Evolutionary conservation across 768 basidiomycete genomes (phyloP).

Genomic region (Tricholoma furcatifolium): DNA sequence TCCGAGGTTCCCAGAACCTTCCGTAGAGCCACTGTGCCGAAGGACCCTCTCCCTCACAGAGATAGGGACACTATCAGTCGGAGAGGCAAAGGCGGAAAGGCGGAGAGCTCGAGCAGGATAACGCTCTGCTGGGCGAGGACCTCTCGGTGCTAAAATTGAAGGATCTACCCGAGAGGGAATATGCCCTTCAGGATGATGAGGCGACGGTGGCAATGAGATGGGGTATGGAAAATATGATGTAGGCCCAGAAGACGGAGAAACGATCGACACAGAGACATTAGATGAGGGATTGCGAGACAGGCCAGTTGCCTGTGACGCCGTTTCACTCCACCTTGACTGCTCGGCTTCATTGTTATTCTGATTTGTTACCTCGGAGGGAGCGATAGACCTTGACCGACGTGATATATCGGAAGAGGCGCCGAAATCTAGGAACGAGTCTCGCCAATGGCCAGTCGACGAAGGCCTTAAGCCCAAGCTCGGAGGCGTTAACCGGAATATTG

Average conservation of each 20-base stretch:
- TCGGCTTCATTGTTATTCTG: constrained; percentile 6
- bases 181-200: constrained; percentile 29
- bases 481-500: constrained; percentile 28
- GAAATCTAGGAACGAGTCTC: constrained; percentile 40
- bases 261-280: constrained; percentile 8
- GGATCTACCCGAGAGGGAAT: constrained; percentile 9
- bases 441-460: constrained; percentile 9
- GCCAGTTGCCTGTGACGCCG: constrained; percentile 6
- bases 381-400: constrained; percentile 16
- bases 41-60: constrained; percentile 56
- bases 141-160: constrained; percentile 43
- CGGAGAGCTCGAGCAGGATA: constrained; percentile 33
- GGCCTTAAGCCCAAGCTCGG: constrained; percentile 9
- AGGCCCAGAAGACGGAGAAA: constrained; percentile 17
- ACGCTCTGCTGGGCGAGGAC: constrained; percentile 38
- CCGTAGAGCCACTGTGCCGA: constrained; percentile 40
- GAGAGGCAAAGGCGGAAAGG: constrained; percentile 39
- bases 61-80: constrained; percentile 55
- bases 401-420: constrained; percentile 30
- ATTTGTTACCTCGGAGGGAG: constrained; percentile 11
- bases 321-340: constrained; percentile 42
- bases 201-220: constrained; percentile 43
- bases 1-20: constrained; percentile 10
- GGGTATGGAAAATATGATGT: constrained; percentile 43
- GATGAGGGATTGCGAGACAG: constrained; percentile 13